Evolutionary conservation across 352 stramenopile species (phyloP), one percentile per base, ranked within the genome.

Genomic region (Phytophthora foliorum): DNA sequence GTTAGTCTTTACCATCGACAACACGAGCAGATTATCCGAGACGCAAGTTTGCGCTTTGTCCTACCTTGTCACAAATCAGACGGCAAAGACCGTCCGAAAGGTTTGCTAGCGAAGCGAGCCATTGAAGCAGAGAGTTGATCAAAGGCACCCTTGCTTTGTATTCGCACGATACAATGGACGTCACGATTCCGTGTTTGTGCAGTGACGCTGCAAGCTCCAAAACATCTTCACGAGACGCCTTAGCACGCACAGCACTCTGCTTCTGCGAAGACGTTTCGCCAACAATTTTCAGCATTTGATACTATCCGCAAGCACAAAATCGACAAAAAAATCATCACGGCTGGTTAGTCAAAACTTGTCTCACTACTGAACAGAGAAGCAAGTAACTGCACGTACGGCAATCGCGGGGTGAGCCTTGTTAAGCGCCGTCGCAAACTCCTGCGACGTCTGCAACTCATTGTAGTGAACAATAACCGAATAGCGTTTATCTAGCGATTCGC

Each of bases 391-490:
- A 77, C 82, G 49, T 77, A 94, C 86, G 27, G 74, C 82, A 76
- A 89, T 84, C 16, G 81, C 84, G 13, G 81, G 86, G 27, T 92
- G 82, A 19, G 88, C 79, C 52, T 90, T 84, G 55, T 83, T 90
- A 46, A 94, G 69, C 38, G 75, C 89, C 11, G 63, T 84, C 59
- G 87, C 91, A 73, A 90, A 94, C 57, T 98, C 90, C 24, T 97
- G 84, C 2, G 81, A 86, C 32, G 81, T 92, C 68, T 98, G 88
- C 69, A 98, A 88, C 69, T 98, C 95, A 65, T 98, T 97, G 57
- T 94, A 94, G 74, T 98, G 93, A 41, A 98, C 77, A 24, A 98
- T 87, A 10, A 99, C 79, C 50, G 92, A 97, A 36, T 97, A 92
- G 21, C 90, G 82, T 67, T 77, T 81, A 11, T 91, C 80, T 14